Evolutionary conservation across 1,284 basidiomycete genomes (phyloP), one percentile per base, ranked within the genome.

Genomic region (Thecaphora frezii): DNA sequence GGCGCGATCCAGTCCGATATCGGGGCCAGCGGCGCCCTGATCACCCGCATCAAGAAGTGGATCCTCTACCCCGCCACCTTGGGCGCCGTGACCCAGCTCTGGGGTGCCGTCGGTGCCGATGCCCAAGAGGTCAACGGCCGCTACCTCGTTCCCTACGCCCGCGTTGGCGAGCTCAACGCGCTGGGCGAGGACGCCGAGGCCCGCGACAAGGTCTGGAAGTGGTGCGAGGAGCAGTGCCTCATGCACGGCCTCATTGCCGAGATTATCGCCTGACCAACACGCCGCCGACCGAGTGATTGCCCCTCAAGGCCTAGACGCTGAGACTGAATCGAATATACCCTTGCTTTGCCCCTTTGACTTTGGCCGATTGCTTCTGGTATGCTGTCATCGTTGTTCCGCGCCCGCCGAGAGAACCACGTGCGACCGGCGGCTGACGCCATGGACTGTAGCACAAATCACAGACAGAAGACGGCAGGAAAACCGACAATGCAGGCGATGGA

Each of bases 71-170:
- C 62, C 2, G 46, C 62, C 1, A 38, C 51, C 5, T 25, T 57
- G 1, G 72, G 69, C 26, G 64, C 67, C 8, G 40, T 70, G 9
- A 72, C 72, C 2, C 67, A 63, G 42, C 51, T 74, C 12, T 72
- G 65, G 54, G 69, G 58, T 0, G 57, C 42, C 1, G 54, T 56
- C 0, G 58, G 49, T 2, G 54, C 64, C 1, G 33, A 51, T 8
- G 26, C 16, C 3, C 37, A 48, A 1, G 37, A 51, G 30, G 58
- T 70, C n/a, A 50, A 62, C 21, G 67, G 59, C 1, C 45, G 36
- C 14, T 74, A 69, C 37, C 43, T 61, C 14, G 55, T 74, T 1
- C 72, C 72, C 1, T 74, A 64, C 57, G 66, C 69, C 12, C 44
- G 50, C 3, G 50, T 54, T 0, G 67, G 69, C 0, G 30, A 26